Conservation (phyloP, 169 alveolate species). For the Cystoisospora suis region DNA sequence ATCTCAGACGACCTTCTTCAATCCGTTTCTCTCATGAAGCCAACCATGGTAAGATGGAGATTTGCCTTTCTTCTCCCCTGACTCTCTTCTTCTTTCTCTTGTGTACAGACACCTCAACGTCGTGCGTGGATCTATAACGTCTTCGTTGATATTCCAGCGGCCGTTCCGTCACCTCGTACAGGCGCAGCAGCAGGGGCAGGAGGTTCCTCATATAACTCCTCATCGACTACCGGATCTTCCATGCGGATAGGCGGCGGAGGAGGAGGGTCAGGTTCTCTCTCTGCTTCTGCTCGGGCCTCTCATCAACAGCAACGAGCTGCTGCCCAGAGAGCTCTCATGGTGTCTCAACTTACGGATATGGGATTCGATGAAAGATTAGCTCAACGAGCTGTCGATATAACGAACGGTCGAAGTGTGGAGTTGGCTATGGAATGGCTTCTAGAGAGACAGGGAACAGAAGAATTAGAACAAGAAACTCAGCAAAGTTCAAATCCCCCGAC, state of each 20-base stretch:
- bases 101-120: constrained; percentile 25
- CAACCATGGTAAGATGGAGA: background rate
- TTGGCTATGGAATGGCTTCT: constrained; percentile 55
- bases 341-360: constrained; percentile 46
- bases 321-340: background rate
- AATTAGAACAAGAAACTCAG: background rate
- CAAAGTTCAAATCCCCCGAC: too few relatives aligned
- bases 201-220: background rate
- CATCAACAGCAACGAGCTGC: constrained; percentile 34
- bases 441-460: constrained; percentile 40
- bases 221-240: background rate
- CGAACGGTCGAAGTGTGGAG: constrained; percentile 52
- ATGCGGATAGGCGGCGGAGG: background rate
- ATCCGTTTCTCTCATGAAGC: background rate
- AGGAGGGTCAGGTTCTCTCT: constrained; percentile 11
- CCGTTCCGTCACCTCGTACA: background rate
- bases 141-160: background rate
- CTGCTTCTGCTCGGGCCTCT: too few relatives aligned
- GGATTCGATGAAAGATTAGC: constrained; percentile 32
- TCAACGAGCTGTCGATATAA: constrained; percentile 31
- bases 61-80: background rate
- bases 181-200: background rate
- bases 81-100: background rate
- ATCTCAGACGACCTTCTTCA: background rate
- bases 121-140: constrained; percentile 6